phyloP scores from a whole-genome alignment of 139 green algal species.

The Asterochloris sp. region DNA sequence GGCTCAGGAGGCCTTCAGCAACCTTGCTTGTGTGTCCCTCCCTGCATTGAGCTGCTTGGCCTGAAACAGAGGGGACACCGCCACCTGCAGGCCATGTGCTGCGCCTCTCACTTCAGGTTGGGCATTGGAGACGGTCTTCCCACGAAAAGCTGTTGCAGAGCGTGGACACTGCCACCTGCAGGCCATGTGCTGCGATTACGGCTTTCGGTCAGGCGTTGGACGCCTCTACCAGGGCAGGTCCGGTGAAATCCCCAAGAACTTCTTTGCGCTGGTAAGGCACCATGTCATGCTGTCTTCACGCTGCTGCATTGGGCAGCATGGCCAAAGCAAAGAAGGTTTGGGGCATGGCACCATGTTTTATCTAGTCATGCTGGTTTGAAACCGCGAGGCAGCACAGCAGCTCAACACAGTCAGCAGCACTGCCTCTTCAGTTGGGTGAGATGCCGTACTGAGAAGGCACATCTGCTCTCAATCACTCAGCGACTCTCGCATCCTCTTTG shows the following conservation, averaged over 20 bases:
- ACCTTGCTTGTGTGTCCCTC: background rate
- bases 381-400: too few relatives aligned
- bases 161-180: conserved; percentile 17
- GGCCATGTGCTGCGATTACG: conserved; percentile 81
- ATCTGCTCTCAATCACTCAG: too few relatives aligned
- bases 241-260: conserved; percentile 66
- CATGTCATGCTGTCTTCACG: background rate
- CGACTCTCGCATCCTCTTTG: too few relatives aligned
- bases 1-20: background rate
- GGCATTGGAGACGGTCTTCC: background rate
- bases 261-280: conserved; percentile 55
- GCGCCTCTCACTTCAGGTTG: background rate
- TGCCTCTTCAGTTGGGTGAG: too few relatives aligned
- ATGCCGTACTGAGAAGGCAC: too few relatives aligned
- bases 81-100: background rate
- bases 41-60: background rate
- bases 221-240: conserved; percentile 80
- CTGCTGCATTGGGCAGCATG: background rate
- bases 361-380: too few relatives aligned
- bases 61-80: background rate
- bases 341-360: background rate
- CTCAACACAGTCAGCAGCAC: too few relatives aligned
- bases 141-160: background rate
- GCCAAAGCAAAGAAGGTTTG: background rate
- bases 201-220: conserved; percentile 76